Percentiles rank a stretch among this genome's conserved stretches.
Conservation (phyloP, 148 eudicot genomes). For the Talinum fruticosum region DNA sequence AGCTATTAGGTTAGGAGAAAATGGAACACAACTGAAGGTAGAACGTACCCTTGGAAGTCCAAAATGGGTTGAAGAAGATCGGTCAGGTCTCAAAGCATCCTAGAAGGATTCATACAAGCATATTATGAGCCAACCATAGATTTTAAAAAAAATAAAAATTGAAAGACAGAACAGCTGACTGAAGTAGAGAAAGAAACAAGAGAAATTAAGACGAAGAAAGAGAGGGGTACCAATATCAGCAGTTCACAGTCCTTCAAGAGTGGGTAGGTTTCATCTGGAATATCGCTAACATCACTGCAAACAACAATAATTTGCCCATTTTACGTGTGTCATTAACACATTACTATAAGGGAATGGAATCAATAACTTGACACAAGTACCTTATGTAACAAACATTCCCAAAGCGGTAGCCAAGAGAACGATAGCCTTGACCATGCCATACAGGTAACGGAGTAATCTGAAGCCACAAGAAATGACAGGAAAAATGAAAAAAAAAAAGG, state of each 20-base stretch:
- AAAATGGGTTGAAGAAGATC: slow-evolving; percentile 95
- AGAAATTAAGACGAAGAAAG: slow-evolving; percentile 2
- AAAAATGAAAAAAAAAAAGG: background rate
- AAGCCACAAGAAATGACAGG: slow-evolving; percentile 9
- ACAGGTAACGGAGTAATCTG: slow-evolving; percentile 96
- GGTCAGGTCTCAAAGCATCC: slow-evolving; percentile 95
- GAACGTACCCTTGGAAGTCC: slow-evolving; percentile 85
- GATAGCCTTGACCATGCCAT: slow-evolving; percentile 92
- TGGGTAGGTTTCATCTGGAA: slow-evolving; percentile 92
- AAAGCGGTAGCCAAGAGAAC: slow-evolving; percentile 88
- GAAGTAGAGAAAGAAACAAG: no score
- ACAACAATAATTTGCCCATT: background rate
- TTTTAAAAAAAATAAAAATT: background rate
- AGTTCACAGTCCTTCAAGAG: slow-evolving; percentile 84
- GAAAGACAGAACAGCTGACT: background rate
- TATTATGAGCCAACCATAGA: slow-evolving; percentile 5
- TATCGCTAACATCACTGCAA: slow-evolving; percentile 93
- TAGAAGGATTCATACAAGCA: slow-evolving; percentile 18
- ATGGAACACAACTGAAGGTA: background rate
- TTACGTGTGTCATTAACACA: background rate
- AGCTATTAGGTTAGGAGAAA: background rate
- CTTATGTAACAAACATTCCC: slow-evolving; percentile 94
- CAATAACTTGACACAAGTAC: slow-evolving; percentile 29
- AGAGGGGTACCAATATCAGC: slow-evolving; percentile 60
- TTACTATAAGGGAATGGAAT: background rate